phyloP scores from a whole-genome alignment of 192 early-diverging fungal genomes.

The Dispira simplex region DNA sequence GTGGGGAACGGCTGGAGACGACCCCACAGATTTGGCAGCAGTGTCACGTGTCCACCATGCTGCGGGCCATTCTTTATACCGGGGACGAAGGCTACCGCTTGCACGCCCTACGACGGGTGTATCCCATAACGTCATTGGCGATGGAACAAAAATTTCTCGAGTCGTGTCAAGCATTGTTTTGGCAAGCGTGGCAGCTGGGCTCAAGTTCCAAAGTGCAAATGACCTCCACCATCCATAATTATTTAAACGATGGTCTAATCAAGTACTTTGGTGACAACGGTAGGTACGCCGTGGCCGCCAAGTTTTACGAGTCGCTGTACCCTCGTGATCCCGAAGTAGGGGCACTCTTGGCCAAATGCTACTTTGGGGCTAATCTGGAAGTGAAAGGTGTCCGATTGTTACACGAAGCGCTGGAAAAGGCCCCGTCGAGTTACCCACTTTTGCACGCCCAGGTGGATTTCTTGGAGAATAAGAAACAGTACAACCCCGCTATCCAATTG shows the following conservation, averaged over 20 bases:
- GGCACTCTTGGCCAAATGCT: constrained; percentile 65
- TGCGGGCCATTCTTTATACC: constrained; percentile 82
- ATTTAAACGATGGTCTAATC: constrained; percentile 73
- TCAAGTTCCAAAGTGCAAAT: constrained; percentile 88
- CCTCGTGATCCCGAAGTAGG: constrained; percentile 80
- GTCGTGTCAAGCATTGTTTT: constrained; percentile 66
- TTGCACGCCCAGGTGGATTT: constrained; percentile 87
- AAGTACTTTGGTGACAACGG: constrained; percentile 80
- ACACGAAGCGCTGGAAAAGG: constrained; percentile 63
- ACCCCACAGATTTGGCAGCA: constrained; percentile 81
- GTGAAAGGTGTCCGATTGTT: constrained; percentile 83
- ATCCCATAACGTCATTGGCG: constrained; percentile 58
- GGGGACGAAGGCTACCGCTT: constrained; percentile 75
- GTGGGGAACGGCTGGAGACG: constrained; percentile 72
- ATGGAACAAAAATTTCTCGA: constrained; percentile 76
- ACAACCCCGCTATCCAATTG: constrained; percentile 67
- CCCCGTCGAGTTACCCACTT: constrained; percentile 59
- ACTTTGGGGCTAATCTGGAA: constrained; percentile 76
- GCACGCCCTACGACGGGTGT: constrained; percentile 78
- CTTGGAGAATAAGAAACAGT: constrained; percentile 53
- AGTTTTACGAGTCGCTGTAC: constrained; percentile 55
- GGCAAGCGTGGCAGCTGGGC: constrained; percentile 85
- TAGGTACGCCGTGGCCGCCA: constrained; percentile 59
- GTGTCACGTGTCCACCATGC: constrained; percentile 69
- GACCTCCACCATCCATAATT: constrained; percentile 81